Conservation (phyloP, 73 alveolate species). For the Paramecium caudatum region DNA sequence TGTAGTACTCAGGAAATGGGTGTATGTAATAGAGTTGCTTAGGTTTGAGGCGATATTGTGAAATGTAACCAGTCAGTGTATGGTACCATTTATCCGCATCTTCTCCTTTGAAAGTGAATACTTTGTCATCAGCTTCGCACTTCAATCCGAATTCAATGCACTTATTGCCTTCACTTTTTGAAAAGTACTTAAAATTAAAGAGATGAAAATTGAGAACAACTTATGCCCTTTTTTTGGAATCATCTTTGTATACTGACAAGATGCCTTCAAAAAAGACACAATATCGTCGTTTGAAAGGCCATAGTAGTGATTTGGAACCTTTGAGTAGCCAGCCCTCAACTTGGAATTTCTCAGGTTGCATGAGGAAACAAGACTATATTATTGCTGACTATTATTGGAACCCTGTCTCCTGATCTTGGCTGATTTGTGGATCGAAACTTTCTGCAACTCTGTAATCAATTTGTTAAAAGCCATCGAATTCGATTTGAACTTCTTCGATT, state of each 20-base stretch:
- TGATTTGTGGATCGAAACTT: neutral
- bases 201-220: conserved; percentile 32
- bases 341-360: neutral
- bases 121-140: neutral
- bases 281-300: neutral
- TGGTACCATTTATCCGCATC: neutral
- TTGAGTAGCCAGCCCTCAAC: conserved; percentile 13
- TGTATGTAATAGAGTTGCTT: neutral
- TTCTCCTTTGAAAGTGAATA: conserved; percentile 33
- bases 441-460: conserved; percentile 2
- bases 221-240: neutral
- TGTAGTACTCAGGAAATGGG: conserved; percentile 31
- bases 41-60: neutral
- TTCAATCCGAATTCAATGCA: conserved; percentile 18
- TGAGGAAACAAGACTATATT: neutral
- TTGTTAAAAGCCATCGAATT: neutral
- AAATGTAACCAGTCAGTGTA: neutral
- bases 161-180: too few species aligned
- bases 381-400: neutral
- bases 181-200: conserved; percentile 50
- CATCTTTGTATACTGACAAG: neutral
- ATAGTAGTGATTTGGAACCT: neutral
- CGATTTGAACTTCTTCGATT: neutral
- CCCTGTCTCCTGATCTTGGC: neutral
- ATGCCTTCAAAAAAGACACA: conserved; percentile 49